Percentiles rank a stretch among this genome's conserved stretches.
phyloP scores from a whole-genome alignment of 768 basidiomycete genomes.

The Neoboletus subvelutipes region DNA sequence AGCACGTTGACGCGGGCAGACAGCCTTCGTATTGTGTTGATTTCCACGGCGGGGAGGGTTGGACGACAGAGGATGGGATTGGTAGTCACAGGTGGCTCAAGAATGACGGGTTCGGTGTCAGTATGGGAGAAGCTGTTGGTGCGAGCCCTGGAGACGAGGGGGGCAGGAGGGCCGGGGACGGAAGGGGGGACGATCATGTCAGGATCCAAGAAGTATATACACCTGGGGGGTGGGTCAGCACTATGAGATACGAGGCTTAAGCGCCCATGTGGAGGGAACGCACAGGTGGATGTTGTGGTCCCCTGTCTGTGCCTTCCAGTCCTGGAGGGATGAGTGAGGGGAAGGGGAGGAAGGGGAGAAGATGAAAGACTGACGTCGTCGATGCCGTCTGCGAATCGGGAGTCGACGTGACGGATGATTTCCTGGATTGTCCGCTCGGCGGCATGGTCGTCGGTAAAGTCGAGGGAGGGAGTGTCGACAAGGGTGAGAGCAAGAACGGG shows the following conservation, averaged over 20 bases:
- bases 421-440: constrained; percentile 66
- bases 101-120: constrained; percentile 73
- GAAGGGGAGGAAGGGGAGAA: constrained; percentile 17
- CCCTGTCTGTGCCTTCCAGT: constrained; percentile 65
- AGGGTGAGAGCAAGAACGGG: constrained; percentile 63
- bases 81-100: constrained; percentile 75
- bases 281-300: constrained; percentile 84
- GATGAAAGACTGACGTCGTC: constrained; percentile 64
- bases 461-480: constrained; percentile 80
- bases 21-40: constrained; percentile 74
- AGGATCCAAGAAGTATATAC: constrained; percentile 87
- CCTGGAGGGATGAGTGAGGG: constrained; percentile 43
- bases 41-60: constrained; percentile 67
- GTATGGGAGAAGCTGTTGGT: constrained; percentile 70
- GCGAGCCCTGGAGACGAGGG: constrained; percentile 65
- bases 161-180: constrained; percentile 63
- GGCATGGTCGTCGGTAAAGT: constrained; percentile 64
- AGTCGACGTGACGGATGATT: constrained; percentile 69
- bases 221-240: constrained; percentile 45
- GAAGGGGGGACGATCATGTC: constrained; percentile 74
- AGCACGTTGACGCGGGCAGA: constrained; percentile 85
- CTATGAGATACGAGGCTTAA: constrained; percentile 15
- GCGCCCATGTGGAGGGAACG: constrained; percentile 37
- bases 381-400: constrained; percentile 68
- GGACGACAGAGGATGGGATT: constrained; percentile 68